Conservation (phyloP, 2,329 filamentous ascomycete species). For the Sordariomycetes sp. region DNA sequence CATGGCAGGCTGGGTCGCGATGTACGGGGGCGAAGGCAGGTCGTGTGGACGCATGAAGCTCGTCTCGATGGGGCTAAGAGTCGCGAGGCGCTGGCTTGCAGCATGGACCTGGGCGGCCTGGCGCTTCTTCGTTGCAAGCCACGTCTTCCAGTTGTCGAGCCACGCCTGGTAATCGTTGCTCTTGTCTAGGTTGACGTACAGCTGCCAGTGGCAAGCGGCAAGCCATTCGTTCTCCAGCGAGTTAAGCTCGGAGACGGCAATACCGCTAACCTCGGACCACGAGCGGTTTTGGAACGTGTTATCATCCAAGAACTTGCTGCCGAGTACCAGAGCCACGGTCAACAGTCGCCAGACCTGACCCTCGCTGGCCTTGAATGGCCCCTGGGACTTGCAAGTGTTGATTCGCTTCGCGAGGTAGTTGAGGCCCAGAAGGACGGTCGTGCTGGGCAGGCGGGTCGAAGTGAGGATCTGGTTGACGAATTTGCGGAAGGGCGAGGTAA, state of each 20-base stretch:
- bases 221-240: conserved; percentile 81
- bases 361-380: conserved; percentile 42
- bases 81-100: conserved; percentile 12
- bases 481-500: conserved; percentile 70
- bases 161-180: conserved; percentile 57
- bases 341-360: conserved; percentile 79
- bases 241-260: conserved; percentile 74
- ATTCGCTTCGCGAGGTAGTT: conserved; percentile 79
- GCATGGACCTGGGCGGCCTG: conserved; percentile 20
- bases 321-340: conserved; percentile 71
- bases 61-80: conserved; percentile 33
- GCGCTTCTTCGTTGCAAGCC: conserved; percentile 41
- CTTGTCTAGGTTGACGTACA: conserved; percentile 74
- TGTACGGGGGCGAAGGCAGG: conserved; percentile 15
- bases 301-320: conserved; percentile 92
- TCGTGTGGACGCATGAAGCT: conserved; percentile 10
- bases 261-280: conserved; percentile 91
- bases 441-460: conserved; percentile 78
- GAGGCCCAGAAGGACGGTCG: conserved; percentile 80
- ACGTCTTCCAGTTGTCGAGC: conserved; percentile 47
- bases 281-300: conserved; percentile 97
- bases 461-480: conserved; percentile 86
- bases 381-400: conserved; percentile 51
- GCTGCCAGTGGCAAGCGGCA: conserved; percentile 64
- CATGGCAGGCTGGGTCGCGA: conserved; percentile 11